Conservation (phyloP, 2,329 filamentous ascomycete genomes). For the Lasiodiplodia citricola region DNA sequence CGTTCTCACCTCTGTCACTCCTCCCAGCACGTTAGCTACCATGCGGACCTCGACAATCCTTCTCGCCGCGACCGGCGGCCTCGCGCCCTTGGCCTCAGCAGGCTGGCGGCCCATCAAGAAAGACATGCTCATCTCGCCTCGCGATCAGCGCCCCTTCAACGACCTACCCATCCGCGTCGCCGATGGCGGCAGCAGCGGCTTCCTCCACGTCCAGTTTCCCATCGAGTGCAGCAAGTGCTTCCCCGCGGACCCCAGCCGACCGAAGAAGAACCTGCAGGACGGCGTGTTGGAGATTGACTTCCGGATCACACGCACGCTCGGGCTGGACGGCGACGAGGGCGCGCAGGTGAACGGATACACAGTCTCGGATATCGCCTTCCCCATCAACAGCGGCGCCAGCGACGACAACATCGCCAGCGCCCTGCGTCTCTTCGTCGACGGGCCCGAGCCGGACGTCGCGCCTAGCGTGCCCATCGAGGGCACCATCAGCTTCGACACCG, state of each 20-base stretch:
- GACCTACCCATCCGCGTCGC: slow-evolving; percentile 26
- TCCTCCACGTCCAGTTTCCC: slow-evolving; percentile 24
- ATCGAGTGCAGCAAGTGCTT: slow-evolving; percentile 23
- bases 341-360: slow-evolving; percentile 25
- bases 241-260: slow-evolving; percentile 1
- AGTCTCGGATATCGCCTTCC: slow-evolving; percentile 8
- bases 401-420: not conserved
- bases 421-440: not conserved
- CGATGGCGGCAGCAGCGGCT: slow-evolving; percentile 13
- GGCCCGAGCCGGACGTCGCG: not conserved
- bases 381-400: not conserved
- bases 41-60: slow-evolving; percentile 6
- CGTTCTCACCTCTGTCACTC: not conserved
- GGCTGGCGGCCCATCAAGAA: not conserved
- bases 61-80: not conserved
- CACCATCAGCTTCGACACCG: not conserved
- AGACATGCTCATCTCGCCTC: slow-evolving; percentile 19
- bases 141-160: slow-evolving; percentile 15
- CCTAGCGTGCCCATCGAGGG: slow-evolving; percentile 1
- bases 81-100: not conserved
- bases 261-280: slow-evolving; percentile 13
- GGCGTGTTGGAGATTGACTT: slow-evolving; percentile 25
- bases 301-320: slow-evolving; percentile 21
- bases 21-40: not conserved
- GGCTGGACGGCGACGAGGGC: slow-evolving; percentile 22